A percentile compares a stretch with the other conserved stretches of the same genome.
These are phyloP conservation scores for Hibiscus mutabilis DNA, from an alignment of 345 rosid species.

Conservation along the genomic window DNA sequence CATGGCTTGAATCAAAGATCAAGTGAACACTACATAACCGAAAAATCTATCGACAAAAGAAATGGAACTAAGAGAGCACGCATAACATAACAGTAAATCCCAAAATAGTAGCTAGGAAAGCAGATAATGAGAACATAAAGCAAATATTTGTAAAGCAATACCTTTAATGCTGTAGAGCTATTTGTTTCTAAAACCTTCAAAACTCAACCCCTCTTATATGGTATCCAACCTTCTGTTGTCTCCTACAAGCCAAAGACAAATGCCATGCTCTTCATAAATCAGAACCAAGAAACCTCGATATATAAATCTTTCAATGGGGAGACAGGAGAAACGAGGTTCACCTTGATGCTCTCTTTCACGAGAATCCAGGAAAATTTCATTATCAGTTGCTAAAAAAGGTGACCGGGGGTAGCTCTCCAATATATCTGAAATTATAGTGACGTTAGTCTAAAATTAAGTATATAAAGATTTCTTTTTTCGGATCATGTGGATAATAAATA, in stretches of 20 bases:
- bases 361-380: slow-evolving; percentile 49
- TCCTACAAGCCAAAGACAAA: slow-evolving; percentile 35
- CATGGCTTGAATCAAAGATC: not conserved
- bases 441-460: not conserved
- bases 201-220: slow-evolving; percentile 83
- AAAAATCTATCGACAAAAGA: not conserved
- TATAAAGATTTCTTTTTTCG: not conserved
- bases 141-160: not conserved
- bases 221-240: slow-evolving; percentile 74
- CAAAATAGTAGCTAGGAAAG: no score
- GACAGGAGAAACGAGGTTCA: slow-evolving; percentile 12
- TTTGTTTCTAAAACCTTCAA: slow-evolving; percentile 66
- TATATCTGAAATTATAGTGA: slow-evolving; percentile 48
- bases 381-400: slow-evolving; percentile 57
- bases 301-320: not conserved
- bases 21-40: not conserved
- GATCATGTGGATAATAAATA: not conserved
- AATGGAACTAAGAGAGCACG: not conserved
- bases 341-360: slow-evolving; percentile 66
- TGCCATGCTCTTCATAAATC: slow-evolving; percentile 1
- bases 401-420: slow-evolving; percentile 77
- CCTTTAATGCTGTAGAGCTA: slow-evolving; percentile 24
- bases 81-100: not conserved
- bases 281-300: not conserved
- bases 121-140: not conserved